Evolutionary conservation across 345 rosid genomes (phyloP).

Genomic region (Turnera subulata): DNA sequence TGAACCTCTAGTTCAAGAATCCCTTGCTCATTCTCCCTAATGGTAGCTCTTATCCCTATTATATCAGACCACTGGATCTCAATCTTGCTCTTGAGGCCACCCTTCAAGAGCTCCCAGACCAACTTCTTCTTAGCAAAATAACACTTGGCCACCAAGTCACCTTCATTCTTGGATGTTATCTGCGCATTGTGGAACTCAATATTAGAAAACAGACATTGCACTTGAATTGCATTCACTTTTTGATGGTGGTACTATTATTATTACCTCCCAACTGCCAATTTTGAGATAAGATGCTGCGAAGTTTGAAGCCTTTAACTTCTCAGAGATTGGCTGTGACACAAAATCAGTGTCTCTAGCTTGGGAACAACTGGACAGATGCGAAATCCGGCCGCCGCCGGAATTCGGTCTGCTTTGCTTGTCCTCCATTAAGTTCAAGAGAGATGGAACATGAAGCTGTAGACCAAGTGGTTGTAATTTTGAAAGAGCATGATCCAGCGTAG

Average conservation of each 20-base stretch:
- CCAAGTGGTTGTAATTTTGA: too few relatives aligned
- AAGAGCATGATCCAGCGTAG: too few relatives aligned
- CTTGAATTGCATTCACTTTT: too few relatives aligned
- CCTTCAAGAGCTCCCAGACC: conserved; percentile 57
- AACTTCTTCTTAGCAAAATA: conserved; percentile 52
- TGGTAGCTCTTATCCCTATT: conserved; percentile 21
- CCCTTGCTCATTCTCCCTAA: conserved; percentile 20
- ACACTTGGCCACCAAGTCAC: conserved; percentile 53
- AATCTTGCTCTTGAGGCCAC: conserved; percentile 35
- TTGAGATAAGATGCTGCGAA: conserved; percentile 27
- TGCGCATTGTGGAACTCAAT: conserved; percentile 9
- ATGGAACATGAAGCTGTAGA: too few relatives aligned
- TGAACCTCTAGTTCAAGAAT: conserved; percentile 32
- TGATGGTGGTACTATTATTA: background rate
- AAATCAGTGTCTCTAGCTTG: background rate
- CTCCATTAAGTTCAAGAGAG: too few relatives aligned
- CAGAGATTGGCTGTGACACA: conserved; percentile 4
- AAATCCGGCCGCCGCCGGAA: too few relatives aligned
- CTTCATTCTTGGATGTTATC: conserved; percentile 31
- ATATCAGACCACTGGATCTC: conserved; percentile 38
- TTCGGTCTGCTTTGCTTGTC: too few relatives aligned
- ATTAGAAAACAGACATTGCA: background rate
- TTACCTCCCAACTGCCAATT: conserved; percentile 53
- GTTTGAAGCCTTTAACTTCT: conserved; percentile 41
- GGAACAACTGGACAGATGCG: background rate